Evolutionary conservation across 306 rosid species (phyloP), one percentile per base, ranked within the genome.

Genomic region (Trifolium fragiferum): DNA sequence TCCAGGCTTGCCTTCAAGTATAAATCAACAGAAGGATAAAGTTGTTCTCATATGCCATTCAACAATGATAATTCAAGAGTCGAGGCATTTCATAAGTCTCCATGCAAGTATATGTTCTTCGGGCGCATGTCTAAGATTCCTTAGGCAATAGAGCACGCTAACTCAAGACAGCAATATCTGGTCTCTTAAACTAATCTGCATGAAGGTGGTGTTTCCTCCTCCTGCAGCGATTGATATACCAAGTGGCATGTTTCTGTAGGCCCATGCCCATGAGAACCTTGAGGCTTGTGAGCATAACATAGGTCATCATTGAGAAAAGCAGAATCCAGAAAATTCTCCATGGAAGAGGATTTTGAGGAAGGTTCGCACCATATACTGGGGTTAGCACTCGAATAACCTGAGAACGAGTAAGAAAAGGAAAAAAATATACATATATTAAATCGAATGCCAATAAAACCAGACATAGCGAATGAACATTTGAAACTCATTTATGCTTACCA

Each of bases 371-470:
- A 76, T 86, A 94, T 38, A 94, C 97, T 0, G 99, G 99, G 77
- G 99, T 87, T 70, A 94, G 83, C 77, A 94, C 99, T 44, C 99
- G 90, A 76, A 94, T 91, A 35, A 94, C 99, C 99, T 94, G 76
- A 74, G 55, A 65, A 70, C 16, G 71, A 47, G 65, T 37, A 80
- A 72, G 25, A 61, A 72, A 23, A 51, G 38, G 16, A 57, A 60
- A 68, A 68, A 51, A 12, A 50, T 4, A 3, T 76, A 32, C 32
- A 49, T 1, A 55, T 32, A 37, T 25, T 41, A 53, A 68, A 76
- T 72, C 50, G 25, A 72, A 76, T 78, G 61, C 63, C 11, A 58
- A n/a, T 59, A 49, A 47, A 7, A 30, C 9, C 37, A 66, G 60
- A 54, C 21, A 67, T 23, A 44, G 12, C 46, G 6, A 63, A 70